A percentile compares a stretch with the other conserved stretches of the same genome.
These are phyloP conservation scores for Claviceps sp. DNA, from an alignment of 2,329 filamentous ascomycete species.

Conservation along the genomic window DNA sequence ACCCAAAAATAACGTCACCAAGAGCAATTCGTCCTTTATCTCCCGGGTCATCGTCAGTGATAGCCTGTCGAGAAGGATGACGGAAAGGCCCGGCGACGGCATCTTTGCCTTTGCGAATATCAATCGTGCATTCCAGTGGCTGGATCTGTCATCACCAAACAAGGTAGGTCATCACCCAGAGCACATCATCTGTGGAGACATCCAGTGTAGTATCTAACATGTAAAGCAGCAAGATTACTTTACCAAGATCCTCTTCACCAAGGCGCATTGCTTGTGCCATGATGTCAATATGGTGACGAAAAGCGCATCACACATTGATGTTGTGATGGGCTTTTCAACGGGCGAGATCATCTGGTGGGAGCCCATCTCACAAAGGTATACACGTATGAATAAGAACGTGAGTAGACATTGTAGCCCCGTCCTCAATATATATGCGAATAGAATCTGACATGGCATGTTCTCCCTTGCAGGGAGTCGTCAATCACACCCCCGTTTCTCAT, in stretches of 20 bases:
- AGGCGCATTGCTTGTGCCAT: constrained; percentile 88
- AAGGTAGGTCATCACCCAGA: constrained; percentile 38
- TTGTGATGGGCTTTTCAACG: constrained; percentile 91
- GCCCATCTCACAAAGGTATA: constrained; percentile 90
- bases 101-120: constrained; percentile 90
- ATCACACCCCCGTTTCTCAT: constrained; percentile 68
- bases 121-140: constrained; percentile 90
- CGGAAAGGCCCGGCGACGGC: constrained; percentile 65
- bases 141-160: constrained; percentile 66
- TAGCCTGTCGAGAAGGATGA: constrained; percentile 59
- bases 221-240: constrained; percentile 64
- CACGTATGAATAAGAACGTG: constrained; percentile 89
- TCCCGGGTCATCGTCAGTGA: constrained; percentile 93
- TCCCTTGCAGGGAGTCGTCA: constrained; percentile 61
- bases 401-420: constrained; percentile 11
- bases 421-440: not conserved
- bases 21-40: constrained; percentile 97
- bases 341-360: constrained; percentile 99
- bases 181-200: not conserved
- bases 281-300: constrained; percentile 82
- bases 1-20: constrained; percentile 95
- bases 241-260: constrained; percentile 93
- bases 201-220: constrained; percentile 12
- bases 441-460: constrained; percentile 1
- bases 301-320: constrained; percentile 65